phyloP scores from a whole-genome alignment of 140 eudicot species.

The Ambrosia hybrid region DNA sequence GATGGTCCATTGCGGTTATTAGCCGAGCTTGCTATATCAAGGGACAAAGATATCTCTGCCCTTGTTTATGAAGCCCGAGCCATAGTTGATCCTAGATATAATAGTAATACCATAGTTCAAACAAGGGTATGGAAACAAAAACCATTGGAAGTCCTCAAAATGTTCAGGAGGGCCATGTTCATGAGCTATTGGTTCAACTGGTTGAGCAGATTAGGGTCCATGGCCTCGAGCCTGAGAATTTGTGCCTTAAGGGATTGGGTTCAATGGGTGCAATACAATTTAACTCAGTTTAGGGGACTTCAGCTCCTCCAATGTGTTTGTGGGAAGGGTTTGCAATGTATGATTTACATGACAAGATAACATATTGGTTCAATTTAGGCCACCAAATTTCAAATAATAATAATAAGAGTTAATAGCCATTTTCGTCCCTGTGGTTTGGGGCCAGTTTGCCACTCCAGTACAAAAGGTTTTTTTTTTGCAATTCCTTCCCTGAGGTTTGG shows the following conservation, averaged over 20 bases:
- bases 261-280: slow-evolving; percentile 66
- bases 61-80: slow-evolving; percentile 96
- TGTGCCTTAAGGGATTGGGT: slow-evolving; percentile 85
- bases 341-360: slow-evolving; percentile 74
- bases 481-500: too few species aligned
- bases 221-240: slow-evolving; percentile 38
- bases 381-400: too few species aligned
- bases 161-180: slow-evolving; percentile 54
- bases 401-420: too few species aligned
- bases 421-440: too few species aligned
- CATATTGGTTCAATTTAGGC: too few species aligned
- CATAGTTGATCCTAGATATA: slow-evolving; percentile 30
- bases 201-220: slow-evolving; percentile 51
- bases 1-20: slow-evolving; percentile 84
- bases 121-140: slow-evolving; percentile 65
- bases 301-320: slow-evolving; percentile 88
- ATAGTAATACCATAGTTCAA: slow-evolving; percentile 27
- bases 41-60: slow-evolving; percentile 94
- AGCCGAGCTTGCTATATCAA: slow-evolving; percentile 87
- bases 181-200: slow-evolving; percentile 65
- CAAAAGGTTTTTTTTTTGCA: too few species aligned
- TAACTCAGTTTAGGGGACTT: slow-evolving; percentile 91
- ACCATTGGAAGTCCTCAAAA: slow-evolving; percentile 28
- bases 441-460: too few species aligned
- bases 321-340: slow-evolving; percentile 97